Evolutionary conservation across 257 asterid species (phyloP).

Genomic region (Solanum acaule): DNA sequence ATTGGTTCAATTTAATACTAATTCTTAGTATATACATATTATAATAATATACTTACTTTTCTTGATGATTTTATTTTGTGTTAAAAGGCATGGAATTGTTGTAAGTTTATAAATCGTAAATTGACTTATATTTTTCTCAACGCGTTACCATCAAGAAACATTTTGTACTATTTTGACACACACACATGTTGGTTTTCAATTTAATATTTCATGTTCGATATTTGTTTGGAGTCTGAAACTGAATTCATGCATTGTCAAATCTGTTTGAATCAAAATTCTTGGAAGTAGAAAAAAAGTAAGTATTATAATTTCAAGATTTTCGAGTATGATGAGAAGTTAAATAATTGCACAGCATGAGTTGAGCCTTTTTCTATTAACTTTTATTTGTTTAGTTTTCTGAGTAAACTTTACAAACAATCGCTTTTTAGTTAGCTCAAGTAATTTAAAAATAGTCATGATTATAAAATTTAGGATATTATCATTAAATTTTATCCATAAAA

Average conservation of each 20-base stretch:
- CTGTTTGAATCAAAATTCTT: too few relatives aligned
- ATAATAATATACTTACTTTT: neutral
- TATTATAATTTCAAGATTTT: neutral
- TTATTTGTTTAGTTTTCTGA: neutral
- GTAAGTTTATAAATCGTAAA: neutral
- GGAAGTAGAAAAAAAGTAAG: neutral
- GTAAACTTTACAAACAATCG: neutral
- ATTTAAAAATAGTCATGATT: neutral
- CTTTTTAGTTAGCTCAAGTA: neutral
- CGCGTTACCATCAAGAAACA: neutral
- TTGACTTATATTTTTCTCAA: neutral
- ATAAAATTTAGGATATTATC: neutral
- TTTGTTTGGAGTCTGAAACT: fast-evolving
- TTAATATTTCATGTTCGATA: neutral
- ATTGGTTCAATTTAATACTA: neutral
- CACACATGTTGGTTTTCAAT: too few relatives aligned
- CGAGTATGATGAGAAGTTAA: neutral
- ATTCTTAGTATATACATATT: neutral
- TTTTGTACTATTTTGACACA: neutral
- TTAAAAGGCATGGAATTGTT: neutral
- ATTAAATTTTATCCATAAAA: fast-evolving
- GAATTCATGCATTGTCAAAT: neutral
- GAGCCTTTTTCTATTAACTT: neutral
- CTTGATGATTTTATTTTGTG: neutral
- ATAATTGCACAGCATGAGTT: neutral